Conservation (phyloP, 331 rosid species). For the Pyrus hybrid region DNA sequence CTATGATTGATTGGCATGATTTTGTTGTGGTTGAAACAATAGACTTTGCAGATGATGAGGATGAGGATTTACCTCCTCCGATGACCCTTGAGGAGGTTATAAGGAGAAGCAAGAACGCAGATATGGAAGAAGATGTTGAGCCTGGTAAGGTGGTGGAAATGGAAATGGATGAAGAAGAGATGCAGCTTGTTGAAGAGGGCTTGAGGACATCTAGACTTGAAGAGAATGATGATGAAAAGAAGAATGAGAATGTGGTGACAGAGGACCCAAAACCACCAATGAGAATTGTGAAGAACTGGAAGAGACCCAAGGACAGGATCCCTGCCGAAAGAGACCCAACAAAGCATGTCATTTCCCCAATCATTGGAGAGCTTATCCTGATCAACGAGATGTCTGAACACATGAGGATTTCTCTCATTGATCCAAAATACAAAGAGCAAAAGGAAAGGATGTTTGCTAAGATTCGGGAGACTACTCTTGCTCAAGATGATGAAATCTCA, state of each 20-base stretch:
- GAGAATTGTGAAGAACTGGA: constrained; percentile 97
- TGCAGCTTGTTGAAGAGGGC: constrained; percentile 90
- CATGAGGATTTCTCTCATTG: constrained; percentile 86
- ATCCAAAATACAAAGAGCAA: constrained; percentile 93
- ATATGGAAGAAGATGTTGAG: constrained; percentile 70
- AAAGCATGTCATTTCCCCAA: constrained; percentile 73
- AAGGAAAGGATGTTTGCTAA: constrained; percentile 96
- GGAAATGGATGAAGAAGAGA: constrained; percentile 97
- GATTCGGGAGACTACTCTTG: constrained; percentile 87
- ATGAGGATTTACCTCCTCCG: constrained; percentile 86
- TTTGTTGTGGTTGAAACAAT: constrained; percentile 88
- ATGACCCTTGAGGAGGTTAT: constrained; percentile 91
- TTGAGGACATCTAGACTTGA: constrained; percentile 64
- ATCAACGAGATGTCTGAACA: constrained; percentile 92
- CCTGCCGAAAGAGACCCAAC: constrained; percentile 77
- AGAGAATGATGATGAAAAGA: constrained; percentile 51
- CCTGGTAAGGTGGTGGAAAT: constrained; percentile 85
- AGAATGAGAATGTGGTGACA: constrained; percentile 43
- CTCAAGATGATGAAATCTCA: constrained; percentile 89
- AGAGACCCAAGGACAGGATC: constrained; percentile 85
- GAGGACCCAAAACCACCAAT: constrained; percentile 79
- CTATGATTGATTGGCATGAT: constrained; percentile 99
- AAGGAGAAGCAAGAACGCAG: constrained; percentile 71
- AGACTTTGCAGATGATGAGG: constrained; percentile 93
- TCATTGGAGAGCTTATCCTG: constrained; percentile 80